Base-by-base conservation (phyloP, 805 yeast species). In the Barnettozyma sucrosica region DNA sequence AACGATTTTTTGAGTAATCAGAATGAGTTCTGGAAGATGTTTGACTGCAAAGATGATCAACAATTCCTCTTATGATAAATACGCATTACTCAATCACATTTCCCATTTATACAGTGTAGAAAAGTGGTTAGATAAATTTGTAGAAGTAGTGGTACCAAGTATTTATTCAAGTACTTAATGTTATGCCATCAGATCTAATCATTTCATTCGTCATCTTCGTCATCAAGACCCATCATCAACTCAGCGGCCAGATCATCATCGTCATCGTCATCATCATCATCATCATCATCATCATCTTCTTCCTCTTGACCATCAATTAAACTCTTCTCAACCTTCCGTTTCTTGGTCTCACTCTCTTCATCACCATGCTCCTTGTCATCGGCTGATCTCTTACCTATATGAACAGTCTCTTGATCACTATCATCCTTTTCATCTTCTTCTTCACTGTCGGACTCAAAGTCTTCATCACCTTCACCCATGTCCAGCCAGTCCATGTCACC, bases 401-500 rank as follows among this genome's bases (percentile, higher is more conserved):
- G 18, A 18, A 14, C 10, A 11, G 5, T 4, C 5, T 23, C 41
- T 23, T 23, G 25, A 23, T 23, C 7, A 23, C n/a, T n/a, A 8
- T 34, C 24, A 13, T 36, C 41, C 4, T 54, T 53, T 3, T 55
- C 57, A 2, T 53, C 59, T 7, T 58, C 63, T 1, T 55, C 61
- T 3, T 58, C 63, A 18, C 60, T 64, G 13, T 59, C 53, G 68
- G 76, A 36, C 14, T 16, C 42, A n/a, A 56, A 82, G 42, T 77
- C 80, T 47, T 76, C 79, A 10, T 80, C 79, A 30, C 78, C 83
- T 21, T 66, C 68, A 61, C 77, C 80, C 28, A 54, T 54, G 19
- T 54, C 59, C 18, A 61, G 34, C 65, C 65, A 61, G 32, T 58
- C 43, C 58, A 61, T 49, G 41, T 57, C 61, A 40, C 63, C 61